These are phyloP conservation scores for Aspergillus cavernicola DNA, from an alignment of 495 filamentous ascomycete species.

Conservation along the genomic window DNA sequence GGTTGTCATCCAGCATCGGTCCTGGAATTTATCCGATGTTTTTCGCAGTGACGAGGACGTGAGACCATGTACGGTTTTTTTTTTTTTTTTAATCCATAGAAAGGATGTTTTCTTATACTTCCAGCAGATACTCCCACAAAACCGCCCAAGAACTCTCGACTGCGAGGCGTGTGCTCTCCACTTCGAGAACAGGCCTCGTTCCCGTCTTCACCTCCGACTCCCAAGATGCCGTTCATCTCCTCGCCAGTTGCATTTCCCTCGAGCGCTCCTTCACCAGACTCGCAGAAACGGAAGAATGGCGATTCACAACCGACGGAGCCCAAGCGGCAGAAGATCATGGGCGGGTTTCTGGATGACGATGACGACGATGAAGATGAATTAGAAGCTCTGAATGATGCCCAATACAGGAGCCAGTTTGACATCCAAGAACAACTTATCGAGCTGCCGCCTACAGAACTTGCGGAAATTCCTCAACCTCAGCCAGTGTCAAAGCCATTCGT, in stretches of 20 bases:
- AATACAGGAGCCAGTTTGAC: constrained; percentile 37
- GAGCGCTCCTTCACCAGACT: constrained; percentile 47
- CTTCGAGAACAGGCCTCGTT: constrained; percentile 18
- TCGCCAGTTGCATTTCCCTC: constrained; percentile 57
- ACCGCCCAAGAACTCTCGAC: constrained; percentile 25
- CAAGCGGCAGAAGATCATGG: constrained; percentile 34
- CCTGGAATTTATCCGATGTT: constrained; percentile 53
- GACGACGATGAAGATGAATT: constrained; percentile 42
- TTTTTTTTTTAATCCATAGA: constrained; percentile 1
- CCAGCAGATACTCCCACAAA: constrained; percentile 41
- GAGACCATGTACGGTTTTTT: constrained; percentile 38
- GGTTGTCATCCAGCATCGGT: constrained; percentile 62
- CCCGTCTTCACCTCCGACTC: constrained; percentile 31
- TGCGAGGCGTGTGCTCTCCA: constrained; percentile 14
- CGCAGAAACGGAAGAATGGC: constrained; percentile 48
- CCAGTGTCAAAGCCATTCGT: not conserved
- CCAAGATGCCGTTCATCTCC: constrained; percentile 59
- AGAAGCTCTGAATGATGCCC: constrained; percentile 25
- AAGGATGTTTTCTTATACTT: constrained; percentile 12
- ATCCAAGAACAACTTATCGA: constrained; percentile 31
- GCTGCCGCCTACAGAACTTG: constrained; percentile 10
- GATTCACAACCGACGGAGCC: constrained; percentile 33
- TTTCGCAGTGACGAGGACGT: constrained; percentile 62
- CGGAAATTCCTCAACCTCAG: constrained; percentile 10
- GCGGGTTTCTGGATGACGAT: constrained; percentile 26